Evolutionary conservation across 352 stramenopile species (phyloP).

Genomic region (Pythium angustatum): DNA sequence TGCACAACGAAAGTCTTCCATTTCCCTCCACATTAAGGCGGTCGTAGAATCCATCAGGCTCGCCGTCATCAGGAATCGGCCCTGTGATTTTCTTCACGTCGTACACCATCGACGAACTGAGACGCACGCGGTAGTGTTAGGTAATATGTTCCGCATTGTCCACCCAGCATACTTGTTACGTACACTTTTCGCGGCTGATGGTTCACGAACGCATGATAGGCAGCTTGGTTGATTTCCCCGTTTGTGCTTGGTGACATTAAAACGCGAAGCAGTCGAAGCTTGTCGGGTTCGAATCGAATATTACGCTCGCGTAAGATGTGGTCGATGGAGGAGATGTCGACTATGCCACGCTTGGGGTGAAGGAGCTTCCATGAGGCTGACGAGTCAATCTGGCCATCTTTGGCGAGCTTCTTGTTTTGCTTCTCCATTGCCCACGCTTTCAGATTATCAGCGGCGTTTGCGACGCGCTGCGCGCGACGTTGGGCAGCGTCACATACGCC

Average conservation of each 20-base stretch:
- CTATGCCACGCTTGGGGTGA: constrained; percentile 53
- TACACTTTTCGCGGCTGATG: constrained; percentile 82
- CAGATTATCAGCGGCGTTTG: constrained; percentile 64
- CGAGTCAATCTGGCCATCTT: constrained; percentile 82
- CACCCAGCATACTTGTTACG: constrained; percentile 8
- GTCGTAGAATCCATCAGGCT: constrained; percentile 60
- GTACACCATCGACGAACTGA: constrained; percentile 47
- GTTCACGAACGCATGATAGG: constrained; percentile 81
- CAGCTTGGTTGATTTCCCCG: constrained; percentile 57
- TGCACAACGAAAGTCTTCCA: constrained; percentile 62
- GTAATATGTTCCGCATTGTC: neutral
- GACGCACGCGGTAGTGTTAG: neutral
- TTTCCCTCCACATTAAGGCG: constrained; percentile 74
- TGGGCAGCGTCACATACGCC: constrained; percentile 65
- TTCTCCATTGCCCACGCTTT: constrained; percentile 71
- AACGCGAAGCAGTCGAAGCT: constrained; percentile 61
- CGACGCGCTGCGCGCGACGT: constrained; percentile 54
- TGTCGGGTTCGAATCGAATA: constrained; percentile 48
- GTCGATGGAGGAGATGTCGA: constrained; percentile 58
- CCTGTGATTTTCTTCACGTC: constrained; percentile 74
- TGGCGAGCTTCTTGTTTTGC: constrained; percentile 75
- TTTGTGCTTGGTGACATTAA: constrained; percentile 65
- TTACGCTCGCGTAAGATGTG: constrained; percentile 59
- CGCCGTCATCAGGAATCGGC: constrained; percentile 33
- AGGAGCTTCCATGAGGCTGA: constrained; percentile 68